Evolutionary conservation across 202 grass and related monocot genomes (phyloP).

Genomic region (Setaria italica): DNA sequence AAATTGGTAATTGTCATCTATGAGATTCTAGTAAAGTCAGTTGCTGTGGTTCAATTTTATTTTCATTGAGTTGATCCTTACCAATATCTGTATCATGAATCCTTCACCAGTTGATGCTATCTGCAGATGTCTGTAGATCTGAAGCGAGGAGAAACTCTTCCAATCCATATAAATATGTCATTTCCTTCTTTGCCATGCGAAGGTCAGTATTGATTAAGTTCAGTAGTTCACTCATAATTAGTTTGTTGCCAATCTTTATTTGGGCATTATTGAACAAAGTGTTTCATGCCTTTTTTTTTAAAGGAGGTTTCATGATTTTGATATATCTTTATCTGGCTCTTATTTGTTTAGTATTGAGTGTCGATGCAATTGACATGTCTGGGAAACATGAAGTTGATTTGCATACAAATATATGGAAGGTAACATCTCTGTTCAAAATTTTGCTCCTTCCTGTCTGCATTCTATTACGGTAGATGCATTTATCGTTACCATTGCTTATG

Average conservation of each 20-base stretch:
- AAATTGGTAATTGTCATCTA: neutral
- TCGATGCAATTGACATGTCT: constrained; percentile 99
- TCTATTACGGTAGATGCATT: constrained; percentile 15
- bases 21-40: neutral
- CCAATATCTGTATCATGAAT: constrained; percentile 23
- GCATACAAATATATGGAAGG: constrained; percentile 99
- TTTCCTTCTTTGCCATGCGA: constrained; percentile 97
- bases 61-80: neutral
- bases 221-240: neutral
- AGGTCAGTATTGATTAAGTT: constrained; percentile 62
- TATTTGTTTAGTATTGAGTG: constrained; percentile 78
- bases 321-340: constrained; percentile 16
- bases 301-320: constrained; percentile 24
- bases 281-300: neutral
- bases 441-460: neutral
- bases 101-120: constrained; percentile 17
- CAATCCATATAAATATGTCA: constrained; percentile 73
- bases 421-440: constrained; percentile 47
- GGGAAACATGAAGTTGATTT: constrained; percentile 99
- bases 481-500: constrained; percentile 3
- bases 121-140: constrained; percentile 98
- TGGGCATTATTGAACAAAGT: neutral
- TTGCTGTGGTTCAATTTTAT: neutral
- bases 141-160: constrained; percentile 74
- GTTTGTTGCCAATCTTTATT: constrained; percentile 19